Evolutionary conservation across 257 asterid species (phyloP).

Genomic region (Solanum pimpinellifolium): DNA sequence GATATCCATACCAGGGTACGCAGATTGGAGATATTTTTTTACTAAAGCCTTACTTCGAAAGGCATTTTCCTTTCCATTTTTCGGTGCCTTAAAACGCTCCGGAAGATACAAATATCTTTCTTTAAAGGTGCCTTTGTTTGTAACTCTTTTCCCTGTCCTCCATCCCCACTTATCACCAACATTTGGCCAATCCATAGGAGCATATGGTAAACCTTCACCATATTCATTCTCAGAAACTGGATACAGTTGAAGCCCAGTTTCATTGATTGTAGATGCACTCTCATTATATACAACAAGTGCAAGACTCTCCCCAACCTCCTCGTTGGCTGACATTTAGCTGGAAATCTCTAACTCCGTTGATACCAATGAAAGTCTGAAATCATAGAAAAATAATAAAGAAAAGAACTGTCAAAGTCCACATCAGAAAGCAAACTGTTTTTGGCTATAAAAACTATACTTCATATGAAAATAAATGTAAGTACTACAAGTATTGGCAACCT

Average conservation of each 20-base stretch:
- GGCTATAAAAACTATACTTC: neutral
- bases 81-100: neutral
- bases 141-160: conserved; percentile 55
- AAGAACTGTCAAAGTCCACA: neutral
- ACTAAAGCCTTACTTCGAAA: conserved; percentile 51
- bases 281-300: conserved; percentile 25
- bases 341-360: neutral
- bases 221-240: conserved; percentile 22
- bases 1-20: conserved; percentile 16
- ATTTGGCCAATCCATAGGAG: neutral
- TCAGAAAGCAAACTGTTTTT: neutral
- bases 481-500: no score
- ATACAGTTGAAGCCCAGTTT: conserved; percentile 7
- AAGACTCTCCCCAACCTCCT: conserved; percentile 41
- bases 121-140: conserved; percentile 30
- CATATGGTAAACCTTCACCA: conserved; percentile 61
- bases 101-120: conserved; percentile 70
- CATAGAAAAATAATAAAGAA: neutral
- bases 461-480: no score
- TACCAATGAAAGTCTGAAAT: no score
- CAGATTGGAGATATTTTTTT: conserved; percentile 13
- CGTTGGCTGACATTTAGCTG: neutral
- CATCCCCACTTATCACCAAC: conserved; percentile 21
- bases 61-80: conserved; percentile 5
- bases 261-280: no score